These are phyloP conservation scores for Cutaneotrichosporon mucoides DNA, from an alignment of 1,284 basidiomycete genomes.

Conservation along the genomic window DNA sequence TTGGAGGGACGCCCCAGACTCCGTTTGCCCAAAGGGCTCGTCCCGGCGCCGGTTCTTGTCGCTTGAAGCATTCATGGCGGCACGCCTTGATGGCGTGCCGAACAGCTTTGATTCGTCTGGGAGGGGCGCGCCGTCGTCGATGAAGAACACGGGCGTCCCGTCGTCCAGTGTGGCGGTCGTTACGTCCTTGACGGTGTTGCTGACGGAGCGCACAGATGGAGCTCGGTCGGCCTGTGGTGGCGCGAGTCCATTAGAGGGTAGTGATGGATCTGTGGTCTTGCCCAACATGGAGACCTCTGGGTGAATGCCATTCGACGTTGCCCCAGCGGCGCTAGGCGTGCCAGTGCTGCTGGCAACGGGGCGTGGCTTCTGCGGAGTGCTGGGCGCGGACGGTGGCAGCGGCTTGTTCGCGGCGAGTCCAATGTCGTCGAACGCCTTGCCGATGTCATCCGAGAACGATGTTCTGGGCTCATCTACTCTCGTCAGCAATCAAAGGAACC, in stretches of 20 bases:
- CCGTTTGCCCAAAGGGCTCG: too few species aligned
- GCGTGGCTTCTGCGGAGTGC: neutral
- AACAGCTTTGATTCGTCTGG: neutral
- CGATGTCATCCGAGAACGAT: slow-evolving; percentile 15
- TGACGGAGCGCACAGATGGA: neutral
- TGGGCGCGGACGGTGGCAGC: neutral
- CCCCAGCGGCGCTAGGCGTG: neutral
- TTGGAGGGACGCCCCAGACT: too few species aligned
- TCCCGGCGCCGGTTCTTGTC: too few species aligned
- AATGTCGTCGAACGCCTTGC: slow-evolving; percentile 15
- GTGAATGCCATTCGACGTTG: neutral
- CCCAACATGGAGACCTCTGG: too few species aligned
- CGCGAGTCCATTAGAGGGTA: neutral
- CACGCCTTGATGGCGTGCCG: neutral
- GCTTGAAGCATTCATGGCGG: neutral
- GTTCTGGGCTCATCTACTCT: neutral
- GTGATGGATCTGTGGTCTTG: neutral
- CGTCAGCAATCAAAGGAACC: neutral
- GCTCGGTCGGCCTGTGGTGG: neutral
- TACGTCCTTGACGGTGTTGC: slow-evolving; percentile 5
- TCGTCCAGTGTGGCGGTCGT: slow-evolving; percentile 9
- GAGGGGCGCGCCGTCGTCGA: slow-evolving; percentile 11
- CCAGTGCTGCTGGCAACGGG: too few species aligned
- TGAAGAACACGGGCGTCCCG: slow-evolving; percentile 19
- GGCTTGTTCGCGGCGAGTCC: neutral